Conservation (phyloP, 805 yeast genomes). For the Wickerhamomyces alni region DNA sequence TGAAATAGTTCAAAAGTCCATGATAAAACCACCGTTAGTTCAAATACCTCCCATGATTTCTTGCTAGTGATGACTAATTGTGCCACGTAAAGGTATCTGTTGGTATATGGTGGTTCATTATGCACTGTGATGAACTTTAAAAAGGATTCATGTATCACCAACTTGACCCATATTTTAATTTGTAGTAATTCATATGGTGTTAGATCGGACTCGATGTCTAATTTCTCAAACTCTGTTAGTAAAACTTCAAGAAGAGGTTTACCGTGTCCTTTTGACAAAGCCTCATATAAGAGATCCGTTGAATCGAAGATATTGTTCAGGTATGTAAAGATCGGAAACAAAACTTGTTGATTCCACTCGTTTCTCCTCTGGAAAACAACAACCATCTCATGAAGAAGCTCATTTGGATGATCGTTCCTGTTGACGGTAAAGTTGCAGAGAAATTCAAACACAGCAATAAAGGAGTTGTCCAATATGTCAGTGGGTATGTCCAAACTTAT, state of each 20-base stretch:
- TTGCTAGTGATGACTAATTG: constrained; percentile 31
- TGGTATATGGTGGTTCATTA: constrained; percentile 10
- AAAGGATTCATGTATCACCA: constrained; percentile 31
- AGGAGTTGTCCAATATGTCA: constrained; percentile 1
- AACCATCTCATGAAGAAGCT: constrained; percentile 7
- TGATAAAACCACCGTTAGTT: constrained; percentile 31
- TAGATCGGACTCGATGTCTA: constrained; percentile 11
- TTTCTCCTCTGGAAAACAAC: constrained; percentile 1
- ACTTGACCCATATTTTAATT: constrained; percentile 23
- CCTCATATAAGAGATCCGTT: constrained; percentile 12
- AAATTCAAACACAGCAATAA: constrained; percentile 10
- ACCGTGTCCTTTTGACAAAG: constrained; percentile 17
- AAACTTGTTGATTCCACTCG: constrained; percentile 3
- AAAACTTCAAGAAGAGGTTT: constrained; percentile 9
- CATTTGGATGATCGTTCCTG: constrained; percentile 3
- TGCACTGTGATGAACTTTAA: constrained; percentile 22
- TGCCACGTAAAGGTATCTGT: constrained; percentile 22
- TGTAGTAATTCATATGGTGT: constrained; percentile 16
- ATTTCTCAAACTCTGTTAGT: constrained; percentile 13
- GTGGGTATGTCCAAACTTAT: too few species aligned
- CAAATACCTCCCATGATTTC: constrained; percentile 30
- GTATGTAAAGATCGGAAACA: constrained; percentile 9
- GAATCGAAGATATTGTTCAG: constrained; percentile 10
- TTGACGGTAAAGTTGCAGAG: constrained; percentile 13
- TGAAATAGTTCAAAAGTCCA: constrained; percentile 32